These are phyloP conservation scores for Phialophora chinensis DNA, from an alignment of 2,329 filamentous ascomycete species.

Conservation along the genomic window DNA sequence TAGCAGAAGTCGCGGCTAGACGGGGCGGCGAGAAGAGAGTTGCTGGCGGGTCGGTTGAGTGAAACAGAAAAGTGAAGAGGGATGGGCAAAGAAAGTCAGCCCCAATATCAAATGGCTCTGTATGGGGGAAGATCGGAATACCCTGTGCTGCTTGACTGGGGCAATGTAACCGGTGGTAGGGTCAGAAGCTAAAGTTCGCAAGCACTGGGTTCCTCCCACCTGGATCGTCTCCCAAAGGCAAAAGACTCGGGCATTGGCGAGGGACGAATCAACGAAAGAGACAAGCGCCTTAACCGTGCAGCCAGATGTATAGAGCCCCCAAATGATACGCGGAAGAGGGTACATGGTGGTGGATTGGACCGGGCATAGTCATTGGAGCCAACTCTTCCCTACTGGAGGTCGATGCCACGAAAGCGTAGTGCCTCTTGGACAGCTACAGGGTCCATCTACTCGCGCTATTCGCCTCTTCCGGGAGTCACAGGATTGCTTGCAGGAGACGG, in stretches of 20 bases:
- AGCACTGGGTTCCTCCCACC: conserved; percentile 12
- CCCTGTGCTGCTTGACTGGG: conserved; percentile 1
- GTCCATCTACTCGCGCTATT: conserved; percentile 23
- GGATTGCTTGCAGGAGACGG: conserved; percentile 13
- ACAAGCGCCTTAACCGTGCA: conserved; percentile 24
- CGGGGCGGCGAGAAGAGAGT: not conserved
- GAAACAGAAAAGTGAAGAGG: conserved; percentile 8
- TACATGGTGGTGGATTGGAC: conserved; percentile 20
- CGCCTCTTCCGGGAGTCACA: conserved; percentile 12
- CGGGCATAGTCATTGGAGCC: conserved; percentile 20
- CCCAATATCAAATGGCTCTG: conserved; percentile 12
- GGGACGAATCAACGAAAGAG: conserved; percentile 24
- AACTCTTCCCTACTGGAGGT: conserved; percentile 17
- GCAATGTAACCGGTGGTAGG: conserved; percentile 12
- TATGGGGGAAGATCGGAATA: conserved; percentile 16
- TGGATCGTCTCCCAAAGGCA: conserved; percentile 18
- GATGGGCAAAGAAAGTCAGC: conserved; percentile 19
- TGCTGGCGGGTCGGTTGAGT: not conserved
- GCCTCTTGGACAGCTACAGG: conserved; percentile 17
- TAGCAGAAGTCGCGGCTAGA: not conserved
- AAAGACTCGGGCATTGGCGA: conserved; percentile 9
- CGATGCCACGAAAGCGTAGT: conserved; percentile 25
- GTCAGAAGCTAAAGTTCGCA: conserved; percentile 15
- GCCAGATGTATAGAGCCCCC: conserved; percentile 22
- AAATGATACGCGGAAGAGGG: conserved; percentile 17